Base-by-base conservation (phyloP, 169 alveolate genomes). In the Plasmodium vinckei region DNA sequence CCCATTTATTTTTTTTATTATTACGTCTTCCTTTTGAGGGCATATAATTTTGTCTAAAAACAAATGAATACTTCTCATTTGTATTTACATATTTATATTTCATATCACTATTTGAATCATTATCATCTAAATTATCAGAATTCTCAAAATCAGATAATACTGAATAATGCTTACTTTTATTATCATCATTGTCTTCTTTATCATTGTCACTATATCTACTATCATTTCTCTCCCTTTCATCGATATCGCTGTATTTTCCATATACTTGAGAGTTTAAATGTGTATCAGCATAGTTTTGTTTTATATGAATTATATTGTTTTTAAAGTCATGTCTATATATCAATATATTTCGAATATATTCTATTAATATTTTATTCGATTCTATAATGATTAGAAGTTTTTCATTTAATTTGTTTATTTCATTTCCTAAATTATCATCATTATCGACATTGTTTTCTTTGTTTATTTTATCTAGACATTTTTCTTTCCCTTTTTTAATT, bases 71-170 rank as follows among this genome's bases (percentile, higher is more conserved):
- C 13, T 63, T 77, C n/a, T 77, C 89, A n/a, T 46, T 63, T 25
- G 82, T 77, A 21, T 49, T 77, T 57, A 77, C 72, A 77, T 51
- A 54, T 65, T 77, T 77, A 59, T 77, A 39, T 51, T 77, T 77
- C 89, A 77, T 77, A 53, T 60, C 57, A 61, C 9, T 19, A 15
- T 12, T 19, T 15, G 44, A 4, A 19, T 63, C 19, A 9, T 13
- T 17, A 9, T 44, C 53, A 0, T 73, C 87, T 39, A 10, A 0
- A 9, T 73, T 21, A 13, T 27, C 72, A 23, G 47, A 56, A 39
- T 15, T 23, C 5, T 77, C 89, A 23, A 77, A 77, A 39, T 77
- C 89, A 1, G 79, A 77, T 19, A 64, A 25, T 15, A 64, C 9
- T 15, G 67, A 44, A 10, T 15, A 51, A 33, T 69, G 27, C 2